Evolutionary conservation across 2,329 filamentous ascomycete genomes (phyloP), one percentile per base, ranked within the genome.

Genomic region (Pseudocercospora fijiensis): DNA sequence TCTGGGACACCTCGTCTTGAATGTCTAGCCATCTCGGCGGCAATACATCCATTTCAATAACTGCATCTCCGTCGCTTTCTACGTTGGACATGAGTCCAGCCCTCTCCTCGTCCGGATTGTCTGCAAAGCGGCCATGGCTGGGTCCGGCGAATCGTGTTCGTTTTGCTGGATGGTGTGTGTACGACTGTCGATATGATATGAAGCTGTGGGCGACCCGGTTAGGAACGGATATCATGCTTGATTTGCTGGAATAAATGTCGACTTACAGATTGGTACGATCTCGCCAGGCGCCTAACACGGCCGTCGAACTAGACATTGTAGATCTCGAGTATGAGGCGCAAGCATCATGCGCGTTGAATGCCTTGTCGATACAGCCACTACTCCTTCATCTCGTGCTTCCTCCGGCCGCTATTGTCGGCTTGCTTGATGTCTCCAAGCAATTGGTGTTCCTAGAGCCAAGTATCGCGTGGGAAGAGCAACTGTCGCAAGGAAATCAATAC

Each of bases 101-200:
- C 64, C 87, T 85, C 78, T 91, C 89, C 41, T 73, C 70, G 61
- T 58, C 63, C 8, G 65, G 64, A 72, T 88, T 86, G 49, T 82
- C 80, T 27, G 65, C 65, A 58, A 69, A 70, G 58, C 79, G 72
- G 66, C 80, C 79, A 74, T 75, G 76, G 66, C 82, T 78, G 62
- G 85, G 78, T 62, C 82, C 77, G 61, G 74, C 76, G 73, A 80
- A 78, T 73, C 88, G 88, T 70, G 88, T 87, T 80, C 92, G 92
- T 80, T 96, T 93, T 37, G 70, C 67, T 60, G 95, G 95, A 77
- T 97, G 93, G 79, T 98, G 95, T 73, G 92, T 88, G 80, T 97
- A 98, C 74, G 94, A 98, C 82, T 99, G 95, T 75, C 95, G 93
- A 84, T 98, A 99, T 79, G 95, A 98, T 77, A 99, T 95, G 79